A percentile compares a stretch with the other conserved stretches of the same genome.
These are phyloP conservation scores for Rubia yunnanensis DNA, from an alignment of 257 asterid genomes.

Conservation along the genomic window DNA sequence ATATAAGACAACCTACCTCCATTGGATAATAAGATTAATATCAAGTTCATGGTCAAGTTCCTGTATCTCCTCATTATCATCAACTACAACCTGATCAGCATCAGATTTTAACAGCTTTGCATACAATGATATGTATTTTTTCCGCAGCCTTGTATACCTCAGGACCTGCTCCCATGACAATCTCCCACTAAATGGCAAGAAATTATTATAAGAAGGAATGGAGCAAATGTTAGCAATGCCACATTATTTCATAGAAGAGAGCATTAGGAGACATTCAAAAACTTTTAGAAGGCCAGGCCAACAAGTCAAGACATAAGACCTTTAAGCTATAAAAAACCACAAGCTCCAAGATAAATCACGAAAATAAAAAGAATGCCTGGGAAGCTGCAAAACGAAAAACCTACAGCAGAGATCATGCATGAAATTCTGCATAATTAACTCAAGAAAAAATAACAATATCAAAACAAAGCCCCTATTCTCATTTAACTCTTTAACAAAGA, in stretches of 20 bases:
- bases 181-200: slow-evolving; percentile 58
- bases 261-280: not conserved
- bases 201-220: slow-evolving; percentile 5
- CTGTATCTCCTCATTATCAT: slow-evolving; percentile 71
- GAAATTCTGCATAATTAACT: not conserved
- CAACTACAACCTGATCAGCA: slow-evolving; percentile 55
- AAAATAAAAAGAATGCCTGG: not conserved
- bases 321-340: not conserved
- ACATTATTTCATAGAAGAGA: not conserved
- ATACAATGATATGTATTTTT: slow-evolving; percentile 73
- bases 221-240: not conserved
- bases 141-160: slow-evolving; percentile 62
- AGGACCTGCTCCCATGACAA: slow-evolving; percentile 94
- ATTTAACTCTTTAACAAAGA: not conserved
- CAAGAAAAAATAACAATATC: not conserved
- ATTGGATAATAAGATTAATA: slow-evolving; percentile 76
- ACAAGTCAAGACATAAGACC: not conserved
- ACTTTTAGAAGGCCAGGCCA: not conserved
- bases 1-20: slow-evolving; percentile 52
- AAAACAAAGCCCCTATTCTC: not conserved
- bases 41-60: slow-evolving; percentile 87
- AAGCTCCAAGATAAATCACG: not conserved
- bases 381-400: not conserved
- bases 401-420: not conserved
- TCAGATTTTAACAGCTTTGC: slow-evolving; percentile 76